Evolutionary conservation across 73 alveolate genomes (phyloP), one percentile per base, ranked within the genome.

Genomic region (Uronychia binucleata): DNA sequence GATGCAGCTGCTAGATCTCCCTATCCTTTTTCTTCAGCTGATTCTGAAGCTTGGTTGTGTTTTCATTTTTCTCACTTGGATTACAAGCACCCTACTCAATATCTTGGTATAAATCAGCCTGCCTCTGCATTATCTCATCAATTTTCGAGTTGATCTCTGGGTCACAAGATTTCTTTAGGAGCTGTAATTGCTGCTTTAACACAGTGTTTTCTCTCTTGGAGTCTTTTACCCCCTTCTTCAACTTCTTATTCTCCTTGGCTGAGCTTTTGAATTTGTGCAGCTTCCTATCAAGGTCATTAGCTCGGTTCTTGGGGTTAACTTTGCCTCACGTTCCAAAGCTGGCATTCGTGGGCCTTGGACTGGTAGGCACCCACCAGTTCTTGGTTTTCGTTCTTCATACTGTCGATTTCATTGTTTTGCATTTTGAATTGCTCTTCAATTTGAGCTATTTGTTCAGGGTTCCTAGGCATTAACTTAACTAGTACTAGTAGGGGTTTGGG

Each of bases 381-480:
- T 14, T 60, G 57, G 33, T 85, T 85, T 67, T 85, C 91, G 58
- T 28, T 77, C 60, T 78, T 32, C 30, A 85, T 28, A 28, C 77
- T 31, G 57, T 77, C 74, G 26, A 85, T 77, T 1, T 57, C 34
- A 1, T 13, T 28, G 29, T 85, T 84, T 46, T 85, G 75, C 67
- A 77, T 31, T 1, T 81, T 80, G 77, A 85, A 77, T 34, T 77
- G 78, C n/a, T 74, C 83, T 31, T 85, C 85, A 1, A 85, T 85
- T 25, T 74, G 33, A n/a, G 58, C 77, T 5, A 85, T 33, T 33
- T 85, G 86, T 85, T 85, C 86, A 1, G 91, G 91, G 77, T 85
- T 84, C 67, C 67, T 46, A 19, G 67, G n/a, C 5, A 28, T 88
- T 83, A 34, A 46, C 5, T 11, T 46, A 5, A 11, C 67, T 11